A percentile compares a stretch with the other conserved stretches of the same genome.
These are phyloP conservation scores for Polyporus tsugae DNA, from an alignment of 1,284 basidiomycete species.

Conservation along the genomic window DNA sequence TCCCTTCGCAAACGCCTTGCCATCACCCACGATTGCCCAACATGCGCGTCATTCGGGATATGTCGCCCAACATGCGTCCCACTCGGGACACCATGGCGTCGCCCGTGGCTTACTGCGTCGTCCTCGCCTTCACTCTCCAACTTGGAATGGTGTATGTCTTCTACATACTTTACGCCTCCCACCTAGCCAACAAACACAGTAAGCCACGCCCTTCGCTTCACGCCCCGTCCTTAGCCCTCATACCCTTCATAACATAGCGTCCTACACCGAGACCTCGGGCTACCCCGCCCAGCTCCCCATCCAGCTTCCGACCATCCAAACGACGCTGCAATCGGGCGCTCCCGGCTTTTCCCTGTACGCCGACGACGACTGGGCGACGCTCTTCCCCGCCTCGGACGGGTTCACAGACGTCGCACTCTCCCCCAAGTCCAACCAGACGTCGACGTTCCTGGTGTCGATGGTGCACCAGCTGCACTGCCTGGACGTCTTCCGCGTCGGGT, in stretches of 20 bases:
- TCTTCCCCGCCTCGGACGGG: slow-evolving; percentile 46
- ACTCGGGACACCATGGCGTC: not conserved
- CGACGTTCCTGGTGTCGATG: slow-evolving; percentile 36
- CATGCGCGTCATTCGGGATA: not conserved
- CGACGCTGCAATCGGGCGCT: slow-evolving; percentile 24
- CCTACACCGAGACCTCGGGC: slow-evolving; percentile 17
- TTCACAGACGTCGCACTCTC: slow-evolving; percentile 45
- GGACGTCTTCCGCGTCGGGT: slow-evolving; percentile 36
- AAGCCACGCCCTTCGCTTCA: not conserved
- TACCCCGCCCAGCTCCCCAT: slow-evolving; percentile 34
- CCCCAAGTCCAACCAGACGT: slow-evolving; percentile 9
- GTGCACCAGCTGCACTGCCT: slow-evolving; percentile 40
- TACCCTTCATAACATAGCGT: not conserved
- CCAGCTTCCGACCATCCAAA: slow-evolving; percentile 25
- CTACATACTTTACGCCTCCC: not conserved
- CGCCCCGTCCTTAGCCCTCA: not conserved
- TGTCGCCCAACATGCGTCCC: not conserved
- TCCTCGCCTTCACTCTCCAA: not conserved
- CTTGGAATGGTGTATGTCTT: not conserved
- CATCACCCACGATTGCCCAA: not conserved
- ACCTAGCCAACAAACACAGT: not conserved
- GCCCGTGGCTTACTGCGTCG: not conserved
- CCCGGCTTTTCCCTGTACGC: slow-evolving; percentile 32
- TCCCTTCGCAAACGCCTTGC: not conserved
- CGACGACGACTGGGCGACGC: slow-evolving; percentile 48